Evolutionary conservation across 148 eudicot genomes (phyloP).

Genomic region (Nepenthes gracilis): DNA sequence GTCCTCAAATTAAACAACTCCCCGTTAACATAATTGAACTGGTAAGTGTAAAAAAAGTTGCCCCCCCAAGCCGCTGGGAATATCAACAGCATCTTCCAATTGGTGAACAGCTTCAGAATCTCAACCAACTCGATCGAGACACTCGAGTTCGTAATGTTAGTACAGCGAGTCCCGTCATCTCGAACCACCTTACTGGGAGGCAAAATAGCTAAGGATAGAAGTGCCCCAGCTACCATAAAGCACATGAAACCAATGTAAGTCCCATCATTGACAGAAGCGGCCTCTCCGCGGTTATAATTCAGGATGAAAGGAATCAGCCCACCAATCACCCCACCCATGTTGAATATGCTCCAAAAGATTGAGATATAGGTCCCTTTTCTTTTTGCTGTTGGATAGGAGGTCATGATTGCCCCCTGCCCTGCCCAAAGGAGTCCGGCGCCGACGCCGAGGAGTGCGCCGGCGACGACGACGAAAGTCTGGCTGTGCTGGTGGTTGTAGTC

Average conservation of each 20-base stretch:
- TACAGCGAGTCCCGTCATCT: constrained; percentile 67
- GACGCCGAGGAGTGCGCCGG: constrained; percentile 68
- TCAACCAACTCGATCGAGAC: constrained; percentile 39
- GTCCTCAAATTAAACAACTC: constrained; percentile 78
- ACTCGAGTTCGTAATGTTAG: constrained; percentile 61
- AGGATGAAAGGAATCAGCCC: constrained; percentile 68
- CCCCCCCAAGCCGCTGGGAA: constrained; percentile 80
- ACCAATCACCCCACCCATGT: constrained; percentile 89
- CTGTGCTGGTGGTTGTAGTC: constrained; percentile 60
- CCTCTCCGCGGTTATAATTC: constrained; percentile 53
- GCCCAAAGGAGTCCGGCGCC: constrained; percentile 97
- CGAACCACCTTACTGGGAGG: constrained; percentile 70
- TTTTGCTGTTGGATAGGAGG: constrained; percentile 57
- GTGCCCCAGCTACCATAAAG: constrained; percentile 65
- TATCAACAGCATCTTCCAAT: constrained; percentile 85
- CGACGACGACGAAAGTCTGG: constrained; percentile 47
- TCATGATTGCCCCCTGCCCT: constrained; percentile 93
- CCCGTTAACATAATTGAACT: constrained; percentile 91
- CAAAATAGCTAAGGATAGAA: constrained; percentile 44
- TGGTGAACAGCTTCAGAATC: constrained; percentile 53
- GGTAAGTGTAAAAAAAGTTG: constrained; percentile 87
- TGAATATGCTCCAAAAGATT: constrained; percentile 84
- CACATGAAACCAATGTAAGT: constrained; percentile 87
- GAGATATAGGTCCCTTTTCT: constrained; percentile 74
- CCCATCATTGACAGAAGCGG: constrained; percentile 75